A percentile compares a stretch with the other conserved stretches of the same genome.
Conservation (phyloP, 2,329 filamentous ascomycete genomes). For the Ceratocystis papillata region DNA sequence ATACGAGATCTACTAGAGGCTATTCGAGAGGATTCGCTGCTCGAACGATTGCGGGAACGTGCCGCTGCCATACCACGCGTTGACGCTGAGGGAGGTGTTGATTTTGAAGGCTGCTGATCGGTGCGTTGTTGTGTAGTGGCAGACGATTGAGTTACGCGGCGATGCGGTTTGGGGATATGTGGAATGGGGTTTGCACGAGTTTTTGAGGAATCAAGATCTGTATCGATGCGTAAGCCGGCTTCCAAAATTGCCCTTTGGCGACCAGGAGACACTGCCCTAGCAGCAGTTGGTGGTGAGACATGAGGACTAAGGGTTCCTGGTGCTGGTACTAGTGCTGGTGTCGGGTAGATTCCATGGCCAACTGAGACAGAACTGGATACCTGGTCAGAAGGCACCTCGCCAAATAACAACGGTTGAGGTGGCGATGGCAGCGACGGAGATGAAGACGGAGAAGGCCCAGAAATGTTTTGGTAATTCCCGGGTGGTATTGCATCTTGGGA, state of each 20-base stretch:
- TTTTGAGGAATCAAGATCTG: constrained; percentile 21
- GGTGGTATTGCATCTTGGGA: background rate
- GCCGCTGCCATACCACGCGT: constrained; percentile 13
- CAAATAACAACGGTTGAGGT: constrained; percentile 49
- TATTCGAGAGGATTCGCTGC: constrained; percentile 21
- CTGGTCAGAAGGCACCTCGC: constrained; percentile 48
- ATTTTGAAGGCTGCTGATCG: constrained; percentile 31
- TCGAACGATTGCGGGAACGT: constrained; percentile 18
- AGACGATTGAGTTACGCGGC: background rate
- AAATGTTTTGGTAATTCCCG: background rate
- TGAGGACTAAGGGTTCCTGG: constrained; percentile 8
- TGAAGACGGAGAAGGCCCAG: constrained; percentile 1
- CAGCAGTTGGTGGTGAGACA: background rate
- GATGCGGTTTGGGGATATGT: background rate
- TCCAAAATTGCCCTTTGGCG: constrained; percentile 57
- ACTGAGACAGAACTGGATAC: constrained; percentile 46
- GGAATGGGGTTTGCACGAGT: constrained; percentile 1
- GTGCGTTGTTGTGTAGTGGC: constrained; percentile 40
- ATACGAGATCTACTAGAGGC: constrained; percentile 22
- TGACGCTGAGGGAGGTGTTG: constrained; percentile 11
- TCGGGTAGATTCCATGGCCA: constrained; percentile 48
- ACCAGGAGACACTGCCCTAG: constrained; percentile 28
- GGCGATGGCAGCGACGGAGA: constrained; percentile 7
- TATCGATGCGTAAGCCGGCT: constrained; percentile 50
- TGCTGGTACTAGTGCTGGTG: background rate